Base-by-base conservation (phyloP, 1,139 yeast species). In the Kodamaea derodonti region DNA sequence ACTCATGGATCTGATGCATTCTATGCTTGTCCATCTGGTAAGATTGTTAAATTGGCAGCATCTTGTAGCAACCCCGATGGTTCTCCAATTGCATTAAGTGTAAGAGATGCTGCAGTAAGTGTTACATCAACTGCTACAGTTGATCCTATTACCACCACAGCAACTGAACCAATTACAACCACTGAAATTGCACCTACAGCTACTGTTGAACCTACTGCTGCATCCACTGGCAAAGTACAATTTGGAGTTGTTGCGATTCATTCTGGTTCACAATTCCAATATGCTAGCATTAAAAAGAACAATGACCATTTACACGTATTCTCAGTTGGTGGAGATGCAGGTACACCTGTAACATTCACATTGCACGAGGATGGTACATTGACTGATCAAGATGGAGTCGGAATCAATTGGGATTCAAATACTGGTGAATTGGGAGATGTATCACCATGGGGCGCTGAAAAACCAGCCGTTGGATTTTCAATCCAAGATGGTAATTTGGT, bases 371-470 rank as follows among this genome's bases (percentile, higher is more conserved):
- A 58, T 32, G 52, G 54, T 13, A 39, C 60, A 15, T 54, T 60
- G 47, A 47, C 40, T 17, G 65, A 60, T 48, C 58, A 53, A 39
- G 52, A 50, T 34, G 56, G 56, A 9, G 45, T 47, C 30, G 61
- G 55, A 11, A 42, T 60, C 35, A 45, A 45, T 42, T 46, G 54
- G 39, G 54, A 56, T 41, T 38, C 51, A 9, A 35, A 37, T 33
- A 51, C 59, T 20, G 64, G 64, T 24, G 63, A 58, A 34, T 45
- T 60, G 32, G 65, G 64, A 27, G 42, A 49, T 20, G 61, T 56
- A 20, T 56, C 51, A 34, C 62, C 63, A 30, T 53, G 47, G 40
- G 61, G 60, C 20, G 36, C 48, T 25, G 46, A 49, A 36, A 42
- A 48, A 30, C 50, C 64, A 22, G 43, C 61, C 31, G 36, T 42